phyloP scores from a whole-genome alignment of 805 yeast species.

The Candida sonorensis region DNA sequence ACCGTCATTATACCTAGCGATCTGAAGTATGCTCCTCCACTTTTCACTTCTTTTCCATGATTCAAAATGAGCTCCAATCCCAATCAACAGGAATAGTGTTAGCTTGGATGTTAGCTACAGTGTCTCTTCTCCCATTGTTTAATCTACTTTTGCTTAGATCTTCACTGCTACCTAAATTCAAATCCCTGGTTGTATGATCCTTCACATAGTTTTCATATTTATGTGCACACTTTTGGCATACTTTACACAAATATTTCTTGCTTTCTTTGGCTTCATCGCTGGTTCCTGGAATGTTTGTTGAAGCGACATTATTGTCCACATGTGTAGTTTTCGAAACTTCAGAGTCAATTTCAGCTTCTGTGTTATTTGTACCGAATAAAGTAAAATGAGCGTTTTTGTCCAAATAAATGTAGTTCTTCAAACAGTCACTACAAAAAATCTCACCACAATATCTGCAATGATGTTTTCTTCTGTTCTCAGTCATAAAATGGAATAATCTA shows the following conservation, averaged over 20 bases:
- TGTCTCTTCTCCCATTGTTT: conserved; percentile 13
- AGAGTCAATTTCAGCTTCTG: neutral
- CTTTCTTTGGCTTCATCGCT: too few species aligned
- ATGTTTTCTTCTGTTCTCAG: conserved; percentile 50
- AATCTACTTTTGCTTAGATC: conserved; percentile 8
- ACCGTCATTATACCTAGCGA: too few species aligned
- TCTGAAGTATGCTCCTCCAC: too few species aligned
- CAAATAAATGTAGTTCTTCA: conserved; percentile 28
- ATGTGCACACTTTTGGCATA: conserved; percentile 27
- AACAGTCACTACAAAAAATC: conserved; percentile 33
- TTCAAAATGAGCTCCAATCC: conserved; percentile 34
- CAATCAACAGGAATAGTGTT: conserved; percentile 30
- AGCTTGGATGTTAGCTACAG: conserved; percentile 8
- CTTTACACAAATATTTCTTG: conserved; percentile 28
- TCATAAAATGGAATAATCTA: conserved; percentile 61
- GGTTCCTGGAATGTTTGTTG: too few species aligned
- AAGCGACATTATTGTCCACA: neutral
- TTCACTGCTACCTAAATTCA: conserved; percentile 17
- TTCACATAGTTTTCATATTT: conserved; percentile 29
- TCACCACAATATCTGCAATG: conserved; percentile 36
- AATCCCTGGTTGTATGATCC: conserved; percentile 23
- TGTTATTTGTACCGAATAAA: conserved; percentile 22
- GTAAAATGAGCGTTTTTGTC: conserved; percentile 30
- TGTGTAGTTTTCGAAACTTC: neutral
- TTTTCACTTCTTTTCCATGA: too few species aligned